Evolutionary conservation across 1,139 yeast species (phyloP).

Genomic region (Kodamaea alishanica): DNA sequence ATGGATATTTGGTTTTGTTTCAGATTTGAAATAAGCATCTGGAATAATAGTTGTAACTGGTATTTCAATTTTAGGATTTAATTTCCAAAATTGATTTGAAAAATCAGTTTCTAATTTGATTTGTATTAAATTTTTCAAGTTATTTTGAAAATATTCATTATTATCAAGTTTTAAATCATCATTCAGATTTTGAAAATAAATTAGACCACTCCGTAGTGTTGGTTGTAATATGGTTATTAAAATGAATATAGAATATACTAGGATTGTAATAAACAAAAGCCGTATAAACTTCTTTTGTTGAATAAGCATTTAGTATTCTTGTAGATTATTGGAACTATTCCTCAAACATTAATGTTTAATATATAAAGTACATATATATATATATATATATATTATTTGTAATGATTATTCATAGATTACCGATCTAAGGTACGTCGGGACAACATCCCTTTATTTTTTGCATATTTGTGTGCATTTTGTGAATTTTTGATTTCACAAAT

Average conservation of each 20-base stretch:
- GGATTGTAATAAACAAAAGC: background rate
- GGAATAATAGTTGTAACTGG: background rate
- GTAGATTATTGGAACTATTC: too few species aligned
- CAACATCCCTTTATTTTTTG: too few species aligned
- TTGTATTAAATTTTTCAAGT: conserved; percentile 10
- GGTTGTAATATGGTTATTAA: conserved; percentile 1
- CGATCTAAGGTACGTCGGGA: too few species aligned
- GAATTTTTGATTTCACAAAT: too few species aligned
- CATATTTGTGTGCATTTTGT: too few species aligned
- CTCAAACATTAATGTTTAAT: too few species aligned
- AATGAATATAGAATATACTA: background rate
- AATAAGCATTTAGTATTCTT: too few species aligned
- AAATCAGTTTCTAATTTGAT: conserved; percentile 19
- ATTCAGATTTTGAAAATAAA: conserved; percentile 1
- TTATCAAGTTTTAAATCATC: conserved; percentile 4
- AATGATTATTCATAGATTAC: too few species aligned
- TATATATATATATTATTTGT: too few species aligned
- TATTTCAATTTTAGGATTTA: conserved; percentile 7
- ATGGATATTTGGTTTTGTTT: conserved; percentile 13
- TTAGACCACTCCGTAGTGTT: conserved; percentile 1
- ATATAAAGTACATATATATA: too few species aligned
- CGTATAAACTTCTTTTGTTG: background rate
- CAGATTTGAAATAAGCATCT: conserved; percentile 5
- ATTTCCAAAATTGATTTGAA: conserved; percentile 27
- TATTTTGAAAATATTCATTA: conserved; percentile 6